Conservation (phyloP, 495 filamentous ascomycete species). For the Jackrogersella multiformis region DNA sequence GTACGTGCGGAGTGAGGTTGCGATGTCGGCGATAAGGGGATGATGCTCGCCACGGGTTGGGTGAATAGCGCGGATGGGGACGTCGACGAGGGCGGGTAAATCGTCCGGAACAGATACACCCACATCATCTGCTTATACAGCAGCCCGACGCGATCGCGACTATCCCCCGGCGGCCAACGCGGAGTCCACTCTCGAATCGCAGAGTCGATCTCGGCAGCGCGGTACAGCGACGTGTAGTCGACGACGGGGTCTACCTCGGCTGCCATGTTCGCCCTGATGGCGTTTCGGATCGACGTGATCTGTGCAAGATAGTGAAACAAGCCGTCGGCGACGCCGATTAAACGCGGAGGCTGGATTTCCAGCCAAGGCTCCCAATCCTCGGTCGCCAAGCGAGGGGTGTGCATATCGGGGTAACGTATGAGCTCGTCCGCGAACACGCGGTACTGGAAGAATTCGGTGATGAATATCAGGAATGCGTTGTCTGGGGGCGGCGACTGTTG, state of each 20-base stretch:
- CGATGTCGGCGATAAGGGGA: constrained; percentile 53
- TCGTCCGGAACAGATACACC: constrained; percentile 89
- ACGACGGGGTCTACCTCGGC: constrained; percentile 73
- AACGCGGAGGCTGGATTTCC: constrained; percentile 77
- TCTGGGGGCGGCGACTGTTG: constrained; percentile 65
- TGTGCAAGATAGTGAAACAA: constrained; percentile 82
- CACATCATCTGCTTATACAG: constrained; percentile 91
- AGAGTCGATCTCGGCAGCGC: constrained; percentile 80
- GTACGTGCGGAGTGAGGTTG: constrained; percentile 54
- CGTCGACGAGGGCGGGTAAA: constrained; percentile 66
- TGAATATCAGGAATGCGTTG: constrained; percentile 77
- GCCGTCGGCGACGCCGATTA: constrained; percentile 88
- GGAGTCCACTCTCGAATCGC: constrained; percentile 81
- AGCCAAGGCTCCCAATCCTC: constrained; percentile 73
- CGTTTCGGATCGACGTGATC: constrained; percentile 80
- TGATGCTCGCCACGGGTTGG: constrained; percentile 42
- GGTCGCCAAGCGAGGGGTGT: constrained; percentile 59
- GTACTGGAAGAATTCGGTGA: constrained; percentile 93
- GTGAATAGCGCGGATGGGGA: constrained; percentile 44
- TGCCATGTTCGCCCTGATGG: constrained; percentile 72
- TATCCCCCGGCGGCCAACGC: constrained; percentile 71
- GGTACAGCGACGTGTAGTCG: constrained; percentile 76
- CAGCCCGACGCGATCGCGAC: constrained; percentile 77
- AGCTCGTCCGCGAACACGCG: constrained; percentile 85
- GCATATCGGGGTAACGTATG: constrained; percentile 70